Evolutionary conservation across 805 yeast genomes (phyloP).

Genomic region (Spathaspora arborariae): DNA sequence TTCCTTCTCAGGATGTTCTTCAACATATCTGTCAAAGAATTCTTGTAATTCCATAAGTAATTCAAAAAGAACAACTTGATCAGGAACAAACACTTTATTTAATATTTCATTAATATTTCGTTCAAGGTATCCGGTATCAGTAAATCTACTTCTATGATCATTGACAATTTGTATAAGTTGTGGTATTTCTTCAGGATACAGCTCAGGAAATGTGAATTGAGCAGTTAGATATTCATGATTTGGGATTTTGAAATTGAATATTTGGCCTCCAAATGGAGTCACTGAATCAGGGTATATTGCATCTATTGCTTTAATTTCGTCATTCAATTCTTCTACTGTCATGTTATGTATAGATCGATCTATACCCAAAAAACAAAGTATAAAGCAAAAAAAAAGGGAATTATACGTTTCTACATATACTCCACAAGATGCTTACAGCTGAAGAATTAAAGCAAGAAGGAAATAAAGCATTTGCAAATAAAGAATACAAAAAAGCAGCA

Average conservation of each 20-base stretch:
- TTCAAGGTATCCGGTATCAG: slow-evolving; percentile 42
- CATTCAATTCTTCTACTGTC: slow-evolving; percentile 49
- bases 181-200: slow-evolving; percentile 69
- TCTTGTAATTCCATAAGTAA: slow-evolving; percentile 61
- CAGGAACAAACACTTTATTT: slow-evolving; percentile 49
- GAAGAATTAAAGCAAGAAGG: slow-evolving; percentile 44
- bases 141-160: slow-evolving; percentile 31
- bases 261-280: slow-evolving; percentile 26
- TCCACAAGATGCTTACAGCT: neutral
- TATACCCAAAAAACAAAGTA: neutral
- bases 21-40: slow-evolving; percentile 36
- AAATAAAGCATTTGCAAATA: slow-evolving; percentile 45
- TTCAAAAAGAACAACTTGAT: slow-evolving; percentile 77
- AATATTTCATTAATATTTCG: slow-evolving; percentile 48
- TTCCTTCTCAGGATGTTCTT: slow-evolving; percentile 7
- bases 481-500: slow-evolving; percentile 49
- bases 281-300: slow-evolving; percentile 79
- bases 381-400: neutral
- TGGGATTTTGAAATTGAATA: slow-evolving; percentile 52
- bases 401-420: neutral
- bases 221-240: slow-evolving; percentile 57
- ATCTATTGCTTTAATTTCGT: slow-evolving; percentile 78
- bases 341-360: slow-evolving; percentile 4
- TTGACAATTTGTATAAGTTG: slow-evolving; percentile 53
- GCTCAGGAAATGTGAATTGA: slow-evolving; percentile 67